Percentiles rank a stretch among this genome's conserved stretches.
Conservation (phyloP, 768 basidiomycete genomes). For the Pleurotus pulmonarius region DNA sequence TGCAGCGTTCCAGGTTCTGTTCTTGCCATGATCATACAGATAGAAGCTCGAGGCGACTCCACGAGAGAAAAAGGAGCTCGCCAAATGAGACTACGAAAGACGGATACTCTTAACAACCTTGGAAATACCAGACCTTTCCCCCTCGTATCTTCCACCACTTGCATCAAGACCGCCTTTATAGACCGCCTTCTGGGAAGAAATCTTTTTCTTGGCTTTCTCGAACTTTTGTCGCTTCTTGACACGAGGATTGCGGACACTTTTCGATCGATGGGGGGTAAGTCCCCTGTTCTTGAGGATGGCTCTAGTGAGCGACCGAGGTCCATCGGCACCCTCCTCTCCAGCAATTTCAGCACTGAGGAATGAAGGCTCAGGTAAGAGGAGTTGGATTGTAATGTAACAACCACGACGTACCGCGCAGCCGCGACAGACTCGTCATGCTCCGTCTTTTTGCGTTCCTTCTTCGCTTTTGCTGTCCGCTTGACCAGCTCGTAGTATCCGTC, state of each 20-base stretch:
- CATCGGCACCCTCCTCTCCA: constrained; percentile 37
- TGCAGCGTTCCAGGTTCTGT: too few species aligned
- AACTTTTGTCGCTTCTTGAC: constrained; percentile 95
- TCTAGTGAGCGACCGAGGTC: constrained; percentile 86
- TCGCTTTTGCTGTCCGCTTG: constrained; percentile 64
- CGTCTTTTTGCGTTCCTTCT: constrained; percentile 76
- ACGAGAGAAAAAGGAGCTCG: too few species aligned
- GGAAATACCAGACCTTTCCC: constrained; percentile 91
- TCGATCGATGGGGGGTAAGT: constrained; percentile 85
- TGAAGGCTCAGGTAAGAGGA: constrained; percentile 7
- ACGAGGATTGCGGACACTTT: constrained; percentile 91
- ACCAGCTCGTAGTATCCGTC: constrained; percentile 92
- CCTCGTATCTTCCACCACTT: constrained; percentile 72
- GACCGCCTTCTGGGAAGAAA: constrained; percentile 86
- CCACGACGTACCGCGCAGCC: constrained; percentile 48
- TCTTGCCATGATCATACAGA: too few species aligned
- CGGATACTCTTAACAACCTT: constrained; percentile 85
- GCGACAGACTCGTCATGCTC: constrained; percentile 70
- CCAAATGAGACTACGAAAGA: constrained; percentile 42
- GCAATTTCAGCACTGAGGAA: constrained; percentile 23
- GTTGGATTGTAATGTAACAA: not conserved
- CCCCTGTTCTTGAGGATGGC: constrained; percentile 94
- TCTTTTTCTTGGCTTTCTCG: constrained; percentile 93
- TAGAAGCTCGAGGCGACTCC: too few species aligned
- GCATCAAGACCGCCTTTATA: constrained; percentile 84